Evolutionary conservation across 441 rosid genomes (phyloP).

Genomic region (Metrosideros polymorpha): DNA sequence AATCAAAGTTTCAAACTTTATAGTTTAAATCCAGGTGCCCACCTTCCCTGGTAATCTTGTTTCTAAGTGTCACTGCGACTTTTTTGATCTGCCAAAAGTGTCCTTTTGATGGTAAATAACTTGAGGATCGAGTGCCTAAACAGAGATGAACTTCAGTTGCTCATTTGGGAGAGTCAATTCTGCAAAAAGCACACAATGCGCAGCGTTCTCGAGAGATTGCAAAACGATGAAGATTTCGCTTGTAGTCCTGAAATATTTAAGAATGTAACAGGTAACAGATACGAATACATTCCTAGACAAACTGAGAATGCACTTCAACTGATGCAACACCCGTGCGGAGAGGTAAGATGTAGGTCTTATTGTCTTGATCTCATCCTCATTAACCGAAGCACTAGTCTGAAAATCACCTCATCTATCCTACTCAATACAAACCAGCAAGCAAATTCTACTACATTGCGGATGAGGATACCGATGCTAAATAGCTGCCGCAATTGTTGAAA

Average conservation of each 20-base stretch:
- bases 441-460: not conserved
- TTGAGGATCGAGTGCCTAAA: not conserved
- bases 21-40: not conserved
- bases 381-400: not conserved
- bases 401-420: not conserved
- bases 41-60: not conserved
- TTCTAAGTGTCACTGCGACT: not conserved
- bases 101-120: not conserved
- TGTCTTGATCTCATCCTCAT: not conserved
- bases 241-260: not conserved
- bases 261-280: not conserved
- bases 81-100: not conserved
- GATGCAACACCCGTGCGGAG: not conserved
- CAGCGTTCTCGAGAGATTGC: not conserved
- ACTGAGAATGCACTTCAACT: not conserved
- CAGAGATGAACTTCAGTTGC: not conserved
- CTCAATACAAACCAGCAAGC: too few species aligned
- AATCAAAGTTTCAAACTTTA: not conserved
- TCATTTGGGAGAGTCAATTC: not conserved
- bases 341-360: not conserved
- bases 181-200: not conserved
- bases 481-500: constrained; percentile 31
- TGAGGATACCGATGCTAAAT: not conserved
- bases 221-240: not conserved
- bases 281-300: not conserved